phyloP scores from a whole-genome alignment of 805 yeast species.

The Saccharomycopsis olivae region DNA sequence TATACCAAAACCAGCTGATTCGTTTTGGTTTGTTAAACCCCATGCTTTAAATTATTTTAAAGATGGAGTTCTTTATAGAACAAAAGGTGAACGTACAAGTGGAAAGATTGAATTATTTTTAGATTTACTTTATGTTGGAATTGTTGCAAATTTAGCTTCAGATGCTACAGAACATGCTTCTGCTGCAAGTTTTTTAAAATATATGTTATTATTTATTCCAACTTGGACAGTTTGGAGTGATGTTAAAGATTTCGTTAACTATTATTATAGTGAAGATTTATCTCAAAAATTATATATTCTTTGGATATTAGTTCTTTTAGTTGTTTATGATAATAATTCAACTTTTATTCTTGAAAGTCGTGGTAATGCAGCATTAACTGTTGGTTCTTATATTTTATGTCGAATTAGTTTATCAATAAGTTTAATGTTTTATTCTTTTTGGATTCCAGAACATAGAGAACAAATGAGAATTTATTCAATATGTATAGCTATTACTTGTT shows the following conservation, averaged over 20 bases:
- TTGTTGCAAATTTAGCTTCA: slow-evolving; percentile 48
- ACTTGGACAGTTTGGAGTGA: slow-evolving; percentile 62
- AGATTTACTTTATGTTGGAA: slow-evolving; percentile 55
- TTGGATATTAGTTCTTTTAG: slow-evolving; percentile 41
- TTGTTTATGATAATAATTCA: slow-evolving; percentile 42
- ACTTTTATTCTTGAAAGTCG: slow-evolving; percentile 27
- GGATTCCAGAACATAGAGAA: slow-evolving; percentile 37
- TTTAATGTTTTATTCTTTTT: slow-evolving; percentile 30
- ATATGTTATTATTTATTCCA: slow-evolving; percentile 42
- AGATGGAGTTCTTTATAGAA: slow-evolving; percentile 44
- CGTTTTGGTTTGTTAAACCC: slow-evolving; percentile 35
- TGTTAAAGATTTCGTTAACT: slow-evolving; percentile 51
- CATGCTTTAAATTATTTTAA: slow-evolving; percentile 53
- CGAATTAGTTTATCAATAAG: slow-evolving; percentile 26
- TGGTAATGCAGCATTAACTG: slow-evolving; percentile 28
- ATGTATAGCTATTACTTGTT: slow-evolving; percentile 26
- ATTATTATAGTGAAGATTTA: slow-evolving; percentile 51
- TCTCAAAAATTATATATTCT: slow-evolving; percentile 40
- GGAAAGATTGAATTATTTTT: slow-evolving; percentile 46
- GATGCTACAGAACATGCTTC: slow-evolving; percentile 39
- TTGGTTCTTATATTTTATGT: slow-evolving; percentile 32
- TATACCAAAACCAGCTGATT: slow-evolving; percentile 28
- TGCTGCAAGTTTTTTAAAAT: slow-evolving; percentile 37
- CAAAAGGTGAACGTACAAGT: slow-evolving; percentile 43
- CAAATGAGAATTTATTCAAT: slow-evolving; percentile 36